These are phyloP conservation scores for Nannizzia gypsea DNA, from an alignment of 2,329 filamentous ascomycete genomes.

Conservation along the genomic window DNA sequence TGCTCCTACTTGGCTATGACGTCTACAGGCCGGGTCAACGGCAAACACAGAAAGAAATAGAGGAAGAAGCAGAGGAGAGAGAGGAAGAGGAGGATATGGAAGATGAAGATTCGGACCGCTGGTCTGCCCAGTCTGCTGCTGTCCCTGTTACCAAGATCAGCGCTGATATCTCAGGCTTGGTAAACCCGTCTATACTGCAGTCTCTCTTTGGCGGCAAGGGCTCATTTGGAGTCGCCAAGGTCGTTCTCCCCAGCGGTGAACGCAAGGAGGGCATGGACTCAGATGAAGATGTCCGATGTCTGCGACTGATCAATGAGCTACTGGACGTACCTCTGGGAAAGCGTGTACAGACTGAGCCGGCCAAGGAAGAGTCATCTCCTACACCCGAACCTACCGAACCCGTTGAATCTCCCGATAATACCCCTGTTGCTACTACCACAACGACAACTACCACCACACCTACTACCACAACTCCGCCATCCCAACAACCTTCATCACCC, in stretches of 20 bases:
- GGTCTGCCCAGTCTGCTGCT: conserved; percentile 12
- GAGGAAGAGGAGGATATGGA: conserved; percentile 17
- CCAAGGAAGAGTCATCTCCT: background rate
- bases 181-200: conserved; percentile 11
- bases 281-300: conserved; percentile 22
- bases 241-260: conserved; percentile 9
- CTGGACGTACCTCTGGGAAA: conserved; percentile 19
- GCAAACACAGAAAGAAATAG: conserved; percentile 30
- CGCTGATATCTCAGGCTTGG: background rate
- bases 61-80: conserved; percentile 34
- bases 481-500: background rate
- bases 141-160: background rate
- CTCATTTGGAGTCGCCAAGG: conserved; percentile 13
- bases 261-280: conserved; percentile 9
- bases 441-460: background rate
- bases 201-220: conserved; percentile 11
- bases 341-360: background rate
- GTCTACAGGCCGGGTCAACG: conserved; percentile 34
- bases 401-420: background rate
- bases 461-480: background rate
- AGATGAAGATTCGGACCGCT: conserved; percentile 6
- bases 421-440: background rate
- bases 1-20: conserved; percentile 42
- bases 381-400: background rate
- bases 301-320: conserved; percentile 26